phyloP scores from a whole-genome alignment of 192 early-diverging fungal genomes.

The Glomus cerebriforme region DNA sequence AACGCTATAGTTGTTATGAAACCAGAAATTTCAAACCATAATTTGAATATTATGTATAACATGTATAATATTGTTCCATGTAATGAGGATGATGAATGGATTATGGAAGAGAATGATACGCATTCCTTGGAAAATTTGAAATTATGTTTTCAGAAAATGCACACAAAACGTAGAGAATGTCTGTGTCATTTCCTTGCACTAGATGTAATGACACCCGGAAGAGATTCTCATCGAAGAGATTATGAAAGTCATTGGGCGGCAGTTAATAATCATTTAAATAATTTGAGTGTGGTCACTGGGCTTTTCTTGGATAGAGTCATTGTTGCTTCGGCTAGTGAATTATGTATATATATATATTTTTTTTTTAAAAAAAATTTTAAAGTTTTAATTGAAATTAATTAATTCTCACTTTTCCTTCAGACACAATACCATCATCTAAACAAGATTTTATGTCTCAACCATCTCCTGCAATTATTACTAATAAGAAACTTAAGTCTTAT shows the following conservation, averaged over 20 bases:
- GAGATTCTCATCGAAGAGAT: conserved; percentile 35
- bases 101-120: conserved; percentile 28
- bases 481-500: conserved; percentile 44
- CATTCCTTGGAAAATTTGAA: conserved; percentile 52
- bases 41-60: conserved; percentile 47
- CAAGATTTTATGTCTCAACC: conserved; percentile 44
- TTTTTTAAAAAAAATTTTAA: too few relatives aligned
- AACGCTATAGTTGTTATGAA: conserved; percentile 49
- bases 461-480: conserved; percentile 36
- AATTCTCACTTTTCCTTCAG: background rate
- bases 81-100: conserved; percentile 27
- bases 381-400: background rate
- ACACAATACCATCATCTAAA: conserved; percentile 3
- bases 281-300: conserved; percentile 41
- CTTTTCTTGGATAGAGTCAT: conserved; percentile 42
- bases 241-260: conserved; percentile 48
- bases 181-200: conserved; percentile 52
- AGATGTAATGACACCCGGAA: conserved; percentile 34
- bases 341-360: conserved; percentile 41
- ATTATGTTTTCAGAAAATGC: conserved; percentile 50
- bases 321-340: conserved; percentile 45
- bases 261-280: conserved; percentile 39
- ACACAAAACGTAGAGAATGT: conserved; percentile 58
- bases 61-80: conserved; percentile 53
- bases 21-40: conserved; percentile 44